Evolutionary conservation across 1,284 basidiomycete species (phyloP), one percentile per base, ranked within the genome.

Genomic region (Sanguinoderma infundibulare): DNA sequence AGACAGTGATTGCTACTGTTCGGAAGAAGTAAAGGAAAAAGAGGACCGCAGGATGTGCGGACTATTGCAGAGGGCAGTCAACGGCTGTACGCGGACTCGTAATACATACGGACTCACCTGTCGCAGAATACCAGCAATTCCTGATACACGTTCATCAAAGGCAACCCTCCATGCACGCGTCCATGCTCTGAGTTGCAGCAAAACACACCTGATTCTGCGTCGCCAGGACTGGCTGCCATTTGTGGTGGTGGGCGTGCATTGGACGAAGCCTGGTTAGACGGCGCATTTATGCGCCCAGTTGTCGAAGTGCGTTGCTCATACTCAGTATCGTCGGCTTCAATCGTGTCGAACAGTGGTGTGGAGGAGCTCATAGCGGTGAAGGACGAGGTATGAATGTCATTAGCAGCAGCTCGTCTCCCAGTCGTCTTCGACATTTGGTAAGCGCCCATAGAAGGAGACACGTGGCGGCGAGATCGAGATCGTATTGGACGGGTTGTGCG

Each of bases 1-100:
- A 98, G 3, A 95, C 91, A 4, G 89, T 81, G 54, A 98, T 88
- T 24, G 96, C 95, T 9, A 89, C 82, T 64, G 89, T 85, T 50
- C 95, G 85, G 80, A 98, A 97, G 71, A 94, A 77, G 76, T 89
- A 98, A 32, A 98, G 83, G 73, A 89, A 92, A 69, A 95, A 87
- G 24, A 98, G 83, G 9, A 89, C 88, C 58, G 91, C 71, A 2
- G 95, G 95, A 74, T 97, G 95, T 1, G 92, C 87, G 56, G 92
- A 95, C 86, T 92, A 73, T 38, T 36, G 35, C 24, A 12, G 22
- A 46, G 24, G 44, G 24, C 20, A 40, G 62, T 59, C 53, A 60
- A 53, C 32, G 15, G 4, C 14, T 28, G 22, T 34, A 39, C 7
- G 28, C 38, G 28, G 3, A 36, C 5, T 47, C n/a, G 22, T 26